Evolutionary conservation across 2,329 filamentous ascomycete genomes (phyloP).

Genomic region (Diaporthe capsici): DNA sequence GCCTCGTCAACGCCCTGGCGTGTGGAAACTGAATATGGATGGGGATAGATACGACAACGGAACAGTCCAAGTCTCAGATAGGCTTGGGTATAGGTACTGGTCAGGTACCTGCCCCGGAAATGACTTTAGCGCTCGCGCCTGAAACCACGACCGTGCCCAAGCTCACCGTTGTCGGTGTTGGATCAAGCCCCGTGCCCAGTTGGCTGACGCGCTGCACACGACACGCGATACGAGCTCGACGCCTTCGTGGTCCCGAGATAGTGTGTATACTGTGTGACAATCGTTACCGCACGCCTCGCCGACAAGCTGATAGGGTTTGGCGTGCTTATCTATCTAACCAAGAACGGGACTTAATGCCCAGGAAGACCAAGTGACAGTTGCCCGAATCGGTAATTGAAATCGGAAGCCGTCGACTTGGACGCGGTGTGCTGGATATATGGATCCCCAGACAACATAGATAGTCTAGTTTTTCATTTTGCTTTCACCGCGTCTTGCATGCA

Average conservation of each 20-base stretch:
- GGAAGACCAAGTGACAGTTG: neutral
- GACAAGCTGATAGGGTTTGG: slow-evolving; percentile 20
- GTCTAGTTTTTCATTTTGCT: neutral
- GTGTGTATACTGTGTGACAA: slow-evolving; percentile 24
- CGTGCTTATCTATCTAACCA: slow-evolving; percentile 32
- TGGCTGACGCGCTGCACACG: slow-evolving; percentile 30
- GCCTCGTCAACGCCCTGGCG: slow-evolving; percentile 32
- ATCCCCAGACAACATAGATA: neutral
- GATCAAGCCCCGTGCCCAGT: slow-evolving; percentile 23
- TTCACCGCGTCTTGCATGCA: neutral
- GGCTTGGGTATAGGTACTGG: slow-evolving; percentile 27
- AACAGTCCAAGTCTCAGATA: slow-evolving; percentile 20
- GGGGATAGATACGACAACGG: slow-evolving; percentile 32
- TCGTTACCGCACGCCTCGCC: neutral
- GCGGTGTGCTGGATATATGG: neutral
- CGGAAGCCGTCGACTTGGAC: neutral
- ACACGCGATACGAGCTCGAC: slow-evolving; percentile 19
- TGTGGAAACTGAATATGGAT: slow-evolving; percentile 20
- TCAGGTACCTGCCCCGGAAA: slow-evolving; percentile 29
- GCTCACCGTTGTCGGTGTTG: slow-evolving; percentile 34
- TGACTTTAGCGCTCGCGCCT: slow-evolving; percentile 27
- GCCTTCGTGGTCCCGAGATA: slow-evolving; percentile 1
- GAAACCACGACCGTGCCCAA: slow-evolving; percentile 32
- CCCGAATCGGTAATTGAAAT: slow-evolving; percentile 1
- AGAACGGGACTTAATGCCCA: neutral